A percentile compares a stretch with the other conserved stretches of the same genome.
Conservation (phyloP, 2,329 filamentous ascomycete genomes). For the Trichoderma sp. region DNA sequence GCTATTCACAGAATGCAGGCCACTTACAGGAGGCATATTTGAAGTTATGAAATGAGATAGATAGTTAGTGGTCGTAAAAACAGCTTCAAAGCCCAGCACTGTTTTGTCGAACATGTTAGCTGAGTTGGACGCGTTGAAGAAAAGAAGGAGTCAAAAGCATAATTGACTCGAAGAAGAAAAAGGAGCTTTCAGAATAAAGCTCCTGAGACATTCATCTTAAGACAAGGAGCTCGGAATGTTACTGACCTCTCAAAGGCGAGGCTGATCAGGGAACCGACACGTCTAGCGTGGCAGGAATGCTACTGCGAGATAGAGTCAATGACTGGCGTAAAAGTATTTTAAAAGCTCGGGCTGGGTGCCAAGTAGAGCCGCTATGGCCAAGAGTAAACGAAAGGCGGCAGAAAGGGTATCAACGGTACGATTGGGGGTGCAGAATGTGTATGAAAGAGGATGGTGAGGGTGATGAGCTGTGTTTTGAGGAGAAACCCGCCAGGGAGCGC, state of each 20-base stretch:
- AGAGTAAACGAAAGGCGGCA: slow-evolving; percentile 31
- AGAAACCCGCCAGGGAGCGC: slow-evolving; percentile 37
- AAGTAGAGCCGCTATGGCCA: slow-evolving; percentile 28
- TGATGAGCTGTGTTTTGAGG: slow-evolving; percentile 45
- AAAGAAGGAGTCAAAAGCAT: slow-evolving; percentile 21
- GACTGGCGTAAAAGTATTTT: slow-evolving; percentile 38
- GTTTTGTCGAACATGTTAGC: slow-evolving; percentile 15
- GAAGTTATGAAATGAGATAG: slow-evolving; percentile 27
- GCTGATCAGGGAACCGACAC: slow-evolving; percentile 40
- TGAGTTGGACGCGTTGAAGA: slow-evolving; percentile 28
- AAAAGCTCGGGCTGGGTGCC: slow-evolving; percentile 34
- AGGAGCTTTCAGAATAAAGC: slow-evolving; percentile 14
- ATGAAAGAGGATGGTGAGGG: slow-evolving; percentile 41
- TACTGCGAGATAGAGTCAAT: slow-evolving; percentile 38
- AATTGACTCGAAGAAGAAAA: slow-evolving; percentile 29
- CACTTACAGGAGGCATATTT: slow-evolving; percentile 46
- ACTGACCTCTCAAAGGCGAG: slow-evolving; percentile 44
- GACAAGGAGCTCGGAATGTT: slow-evolving; percentile 35
- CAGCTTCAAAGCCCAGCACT: slow-evolving; percentile 13
- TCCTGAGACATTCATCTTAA: slow-evolving; percentile 40
- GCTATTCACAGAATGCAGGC: neutral
- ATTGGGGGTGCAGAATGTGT: slow-evolving; percentile 41
- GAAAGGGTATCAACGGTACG: slow-evolving; percentile 34
- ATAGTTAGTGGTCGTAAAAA: slow-evolving; percentile 7
- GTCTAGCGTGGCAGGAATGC: slow-evolving; percentile 45